These are phyloP conservation scores for Neoscytalidium dimidiatum DNA, from an alignment of 2,329 filamentous ascomycete species.

Conservation along the genomic window DNA sequence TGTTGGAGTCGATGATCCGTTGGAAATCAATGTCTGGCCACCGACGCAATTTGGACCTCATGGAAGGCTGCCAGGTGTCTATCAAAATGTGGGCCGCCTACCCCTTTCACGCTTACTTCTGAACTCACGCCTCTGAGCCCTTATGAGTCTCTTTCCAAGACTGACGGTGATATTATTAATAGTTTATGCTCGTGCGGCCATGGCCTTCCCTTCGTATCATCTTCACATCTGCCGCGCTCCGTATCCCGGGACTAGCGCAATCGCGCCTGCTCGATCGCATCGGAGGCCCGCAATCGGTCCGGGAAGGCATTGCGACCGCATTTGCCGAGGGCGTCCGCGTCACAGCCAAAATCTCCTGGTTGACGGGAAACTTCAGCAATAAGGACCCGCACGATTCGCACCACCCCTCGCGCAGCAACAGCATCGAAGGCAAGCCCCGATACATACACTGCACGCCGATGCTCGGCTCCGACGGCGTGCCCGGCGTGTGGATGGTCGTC, in stretches of 20 bases:
- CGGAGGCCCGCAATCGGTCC: conserved; percentile 51
- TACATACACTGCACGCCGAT: conserved; percentile 78
- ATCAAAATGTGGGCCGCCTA: conserved; percentile 52
- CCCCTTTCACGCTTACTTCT: background rate
- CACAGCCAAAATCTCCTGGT: conserved; percentile 73
- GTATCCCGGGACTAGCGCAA: conserved; percentile 48
- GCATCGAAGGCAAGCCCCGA: conserved; percentile 55
- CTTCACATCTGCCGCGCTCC: conserved; percentile 49
- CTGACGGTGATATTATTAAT: background rate
- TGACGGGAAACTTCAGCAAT: conserved; percentile 21
- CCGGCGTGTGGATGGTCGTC: conserved; percentile 76
- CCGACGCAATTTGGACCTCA: conserved; percentile 34
- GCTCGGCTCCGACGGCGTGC: conserved; percentile 62
- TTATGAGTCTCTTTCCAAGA: conserved; percentile 6
- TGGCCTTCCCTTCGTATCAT: conserved; percentile 49
- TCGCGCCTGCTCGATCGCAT: conserved; percentile 47
- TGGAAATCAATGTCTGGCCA: conserved; percentile 28
- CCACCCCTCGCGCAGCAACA: background rate
- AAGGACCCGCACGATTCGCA: background rate
- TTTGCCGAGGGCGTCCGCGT: conserved; percentile 67
- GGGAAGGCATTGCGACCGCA: conserved; percentile 56
- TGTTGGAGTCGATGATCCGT: conserved; percentile 40
- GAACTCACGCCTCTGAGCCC: background rate
- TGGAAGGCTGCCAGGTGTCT: conserved; percentile 52
- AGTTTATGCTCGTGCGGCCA: conserved; percentile 50